These are phyloP conservation scores for Artemisia tridentata DNA, from an alignment of 129 eudicot genomes.

Conservation along the genomic window DNA sequence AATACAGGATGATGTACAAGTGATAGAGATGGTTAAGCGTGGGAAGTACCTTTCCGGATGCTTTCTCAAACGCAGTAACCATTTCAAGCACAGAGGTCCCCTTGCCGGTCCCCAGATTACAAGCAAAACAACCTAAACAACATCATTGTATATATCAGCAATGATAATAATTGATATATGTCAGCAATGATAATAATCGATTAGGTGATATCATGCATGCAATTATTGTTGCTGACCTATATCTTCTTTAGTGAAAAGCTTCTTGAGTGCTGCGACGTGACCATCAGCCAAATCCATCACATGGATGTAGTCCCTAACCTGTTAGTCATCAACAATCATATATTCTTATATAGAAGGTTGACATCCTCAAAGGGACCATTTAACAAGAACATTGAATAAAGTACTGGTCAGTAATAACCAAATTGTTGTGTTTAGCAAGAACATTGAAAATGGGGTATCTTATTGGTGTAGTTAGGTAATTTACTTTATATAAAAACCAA, in stretches of 20 bases:
- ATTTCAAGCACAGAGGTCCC: conserved; percentile 96
- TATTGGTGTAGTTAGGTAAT: too few relatives aligned
- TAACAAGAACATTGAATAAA: neutral
- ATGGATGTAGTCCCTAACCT: conserved; percentile 95
- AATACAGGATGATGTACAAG: neutral
- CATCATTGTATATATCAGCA: conserved; percentile 18
- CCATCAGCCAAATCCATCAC: conserved; percentile 99
- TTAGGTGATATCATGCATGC: conserved; percentile 2
- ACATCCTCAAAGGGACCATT: neutral
- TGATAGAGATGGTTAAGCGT: conserved; percentile 2
- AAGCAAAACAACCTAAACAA: conserved; percentile 72
- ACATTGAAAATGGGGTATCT: too few relatives aligned
- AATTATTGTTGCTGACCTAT: conserved; percentile 51
- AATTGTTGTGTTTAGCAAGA: too few relatives aligned
- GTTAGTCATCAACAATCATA: conserved; percentile 6
- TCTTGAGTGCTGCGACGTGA: conserved; percentile 83
- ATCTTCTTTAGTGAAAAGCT: conserved; percentile 58
- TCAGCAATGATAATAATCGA: neutral
- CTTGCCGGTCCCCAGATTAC: conserved; percentile 85
- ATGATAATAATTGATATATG: neutral
- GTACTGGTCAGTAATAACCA: too few relatives aligned
- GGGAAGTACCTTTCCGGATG: conserved; percentile 71
- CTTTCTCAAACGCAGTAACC: conserved; percentile 91
- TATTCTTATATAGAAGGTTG: neutral
- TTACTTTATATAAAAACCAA: neutral